phyloP scores from a whole-genome alignment of 805 yeast genomes.

The Teunomyces kruisii region DNA sequence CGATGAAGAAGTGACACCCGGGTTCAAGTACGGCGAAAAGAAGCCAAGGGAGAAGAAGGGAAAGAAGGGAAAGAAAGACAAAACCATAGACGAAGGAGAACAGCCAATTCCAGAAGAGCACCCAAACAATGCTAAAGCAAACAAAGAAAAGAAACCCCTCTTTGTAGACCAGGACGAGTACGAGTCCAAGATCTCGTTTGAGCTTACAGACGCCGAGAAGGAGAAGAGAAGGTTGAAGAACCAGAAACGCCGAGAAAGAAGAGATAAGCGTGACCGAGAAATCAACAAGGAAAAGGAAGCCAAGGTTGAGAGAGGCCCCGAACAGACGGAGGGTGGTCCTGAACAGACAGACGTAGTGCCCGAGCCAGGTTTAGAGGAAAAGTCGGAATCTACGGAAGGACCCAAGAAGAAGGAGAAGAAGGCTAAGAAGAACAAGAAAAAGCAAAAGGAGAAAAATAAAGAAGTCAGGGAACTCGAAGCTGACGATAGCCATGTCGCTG shows the following conservation, averaged over 20 bases:
- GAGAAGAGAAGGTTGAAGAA: conserved; percentile 16
- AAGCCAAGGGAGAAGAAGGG: not conserved
- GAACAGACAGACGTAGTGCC: not conserved
- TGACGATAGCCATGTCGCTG: no score
- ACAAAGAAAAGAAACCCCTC: conserved; percentile 11
- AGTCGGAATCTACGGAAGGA: not conserved
- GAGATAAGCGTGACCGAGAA: conserved; percentile 10
- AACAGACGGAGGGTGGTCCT: not conserved
- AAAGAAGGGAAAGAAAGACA: not conserved
- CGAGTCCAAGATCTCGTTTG: conserved; percentile 1
- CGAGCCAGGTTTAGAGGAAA: not conserved
- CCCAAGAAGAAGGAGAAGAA: not conserved
- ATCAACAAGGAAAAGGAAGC: conserved; percentile 1
- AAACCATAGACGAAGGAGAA: no score
- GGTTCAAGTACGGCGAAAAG: conserved; percentile 1
- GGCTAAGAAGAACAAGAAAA: not conserved
- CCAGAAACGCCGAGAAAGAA: conserved; percentile 17
- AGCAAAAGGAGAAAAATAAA: not conserved
- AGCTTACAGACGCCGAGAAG: conserved; percentile 11
- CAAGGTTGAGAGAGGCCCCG: not conserved
- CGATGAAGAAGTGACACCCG: conserved; percentile 15
- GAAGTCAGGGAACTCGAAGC: not conserved
- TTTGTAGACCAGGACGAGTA: conserved; percentile 10
- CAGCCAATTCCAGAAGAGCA: no score
- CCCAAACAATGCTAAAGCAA: conserved; percentile 2